These are phyloP conservation scores for Austroboletus novae-zelandiae DNA, from an alignment of 1,284 basidiomycete species.

Conservation along the genomic window DNA sequence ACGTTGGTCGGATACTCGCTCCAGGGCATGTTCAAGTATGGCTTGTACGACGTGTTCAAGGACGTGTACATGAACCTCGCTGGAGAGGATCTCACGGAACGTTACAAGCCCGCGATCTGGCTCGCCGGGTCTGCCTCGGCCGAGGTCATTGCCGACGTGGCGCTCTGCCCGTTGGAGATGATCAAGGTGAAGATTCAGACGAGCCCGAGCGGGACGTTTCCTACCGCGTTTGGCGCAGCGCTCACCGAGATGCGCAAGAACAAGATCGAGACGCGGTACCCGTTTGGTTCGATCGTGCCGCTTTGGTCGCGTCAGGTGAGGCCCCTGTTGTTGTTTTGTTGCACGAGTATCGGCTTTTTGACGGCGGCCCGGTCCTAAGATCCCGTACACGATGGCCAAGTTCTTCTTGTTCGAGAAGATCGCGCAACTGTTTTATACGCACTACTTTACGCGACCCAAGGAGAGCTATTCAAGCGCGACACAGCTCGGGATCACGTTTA, in stretches of 20 bases:
- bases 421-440: slow-evolving; percentile 72
- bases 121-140: slow-evolving; percentile 91
- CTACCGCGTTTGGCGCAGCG: slow-evolving; percentile 66
- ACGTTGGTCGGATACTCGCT: slow-evolving; percentile 92
- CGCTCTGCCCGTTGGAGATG: slow-evolving; percentile 81
- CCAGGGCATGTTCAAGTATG: slow-evolving; percentile 97
- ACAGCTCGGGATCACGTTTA: slow-evolving; percentile 78
- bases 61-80: slow-evolving; percentile 84
- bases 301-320: slow-evolving; percentile 81
- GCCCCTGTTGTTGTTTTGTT: background rate
- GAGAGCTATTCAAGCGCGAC: slow-evolving; percentile 67
- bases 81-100: slow-evolving; percentile 78
- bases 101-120: slow-evolving; percentile 95
- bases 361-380: slow-evolving; percentile 40
- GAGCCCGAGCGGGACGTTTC: slow-evolving; percentile 69
- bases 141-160: slow-evolving; percentile 93
- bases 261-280: slow-evolving; percentile 69
- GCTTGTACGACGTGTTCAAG: slow-evolving; percentile 96
- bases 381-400: slow-evolving; percentile 87
- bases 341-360: too few relatives aligned
- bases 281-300: slow-evolving; percentile 77
- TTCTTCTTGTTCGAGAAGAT: slow-evolving; percentile 85
- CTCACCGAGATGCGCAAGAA: slow-evolving; percentile 61
- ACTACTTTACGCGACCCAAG: slow-evolving; percentile 73
- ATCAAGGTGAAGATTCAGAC: slow-evolving; percentile 86